Evolutionary conservation across 202 grass and related monocot genomes (phyloP).

Genomic region (Carex sylvatica): DNA sequence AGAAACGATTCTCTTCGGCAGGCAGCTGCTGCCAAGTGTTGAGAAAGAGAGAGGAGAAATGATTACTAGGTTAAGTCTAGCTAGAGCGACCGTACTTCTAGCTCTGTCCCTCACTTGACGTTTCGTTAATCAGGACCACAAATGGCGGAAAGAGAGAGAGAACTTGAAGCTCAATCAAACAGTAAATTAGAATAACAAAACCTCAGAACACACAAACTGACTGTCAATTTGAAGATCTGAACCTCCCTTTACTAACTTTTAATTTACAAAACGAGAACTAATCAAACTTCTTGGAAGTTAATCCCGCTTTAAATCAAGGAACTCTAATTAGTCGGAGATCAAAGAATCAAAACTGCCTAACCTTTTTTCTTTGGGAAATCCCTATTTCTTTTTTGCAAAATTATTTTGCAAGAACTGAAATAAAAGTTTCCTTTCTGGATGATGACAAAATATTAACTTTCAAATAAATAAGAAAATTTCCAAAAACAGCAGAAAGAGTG

Average conservation of each 20-base stretch:
- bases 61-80: neutral
- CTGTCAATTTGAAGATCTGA: neutral
- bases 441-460: too few species aligned
- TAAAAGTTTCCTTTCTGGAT: too few species aligned
- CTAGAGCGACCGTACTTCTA: neutral
- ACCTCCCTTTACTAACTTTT: neutral
- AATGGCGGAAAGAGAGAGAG: neutral
- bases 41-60: neutral
- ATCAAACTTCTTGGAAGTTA: neutral
- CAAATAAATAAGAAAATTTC: neutral
- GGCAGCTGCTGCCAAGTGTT: neutral
- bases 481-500: neutral
- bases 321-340: neutral
- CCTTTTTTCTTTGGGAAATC: neutral
- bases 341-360: too few species aligned
- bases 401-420: neutral
- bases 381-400: neutral
- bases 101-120: neutral
- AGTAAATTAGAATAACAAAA: conserved; percentile 12
- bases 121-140: neutral
- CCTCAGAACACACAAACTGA: neutral
- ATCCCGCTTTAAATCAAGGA: neutral
- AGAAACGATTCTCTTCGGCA: neutral
- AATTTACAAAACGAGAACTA: neutral
- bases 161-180: conserved; percentile 26